Percentiles rank a stretch among this genome's conserved stretches.
phyloP scores from a whole-genome alignment of 225 moss, liverwort and hornwort species.

The Rhytidiadelphus loreus region DNA sequence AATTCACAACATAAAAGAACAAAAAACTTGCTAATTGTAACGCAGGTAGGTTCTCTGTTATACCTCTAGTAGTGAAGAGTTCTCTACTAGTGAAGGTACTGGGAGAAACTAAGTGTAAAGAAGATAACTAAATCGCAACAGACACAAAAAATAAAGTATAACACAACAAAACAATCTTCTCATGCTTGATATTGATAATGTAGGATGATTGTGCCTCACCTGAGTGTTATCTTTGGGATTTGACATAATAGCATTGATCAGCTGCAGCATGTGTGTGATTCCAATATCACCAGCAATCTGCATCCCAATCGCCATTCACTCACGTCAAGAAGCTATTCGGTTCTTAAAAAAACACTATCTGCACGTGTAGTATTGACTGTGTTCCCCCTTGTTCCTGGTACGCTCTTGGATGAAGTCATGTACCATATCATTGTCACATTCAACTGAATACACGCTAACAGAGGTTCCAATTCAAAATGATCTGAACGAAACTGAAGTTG shows the following conservation, averaged over 20 bases:
- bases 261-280: slow-evolving; percentile 77
- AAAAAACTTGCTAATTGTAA: neutral
- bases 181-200: neutral
- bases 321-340: neutral
- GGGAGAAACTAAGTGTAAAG: neutral
- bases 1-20: neutral
- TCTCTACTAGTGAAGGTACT: neutral
- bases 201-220: slow-evolving; percentile 11
- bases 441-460: neutral
- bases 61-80: neutral
- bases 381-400: neutral
- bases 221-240: slow-evolving; percentile 70
- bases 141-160: neutral
- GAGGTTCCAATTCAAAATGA: neutral
- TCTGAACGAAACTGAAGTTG: neutral
- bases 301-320: slow-evolving; percentile 1
- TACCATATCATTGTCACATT: neutral
- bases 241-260: slow-evolving; percentile 58
- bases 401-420: neutral
- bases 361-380: neutral
- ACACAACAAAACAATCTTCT: neutral
- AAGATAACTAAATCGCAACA: neutral
- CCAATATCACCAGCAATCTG: slow-evolving; percentile 89
- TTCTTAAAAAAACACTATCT: neutral
- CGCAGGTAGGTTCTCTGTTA: neutral